These are phyloP conservation scores for Protea cynaroides DNA, from an alignment of 164 flowering plant species.

Conservation along the genomic window DNA sequence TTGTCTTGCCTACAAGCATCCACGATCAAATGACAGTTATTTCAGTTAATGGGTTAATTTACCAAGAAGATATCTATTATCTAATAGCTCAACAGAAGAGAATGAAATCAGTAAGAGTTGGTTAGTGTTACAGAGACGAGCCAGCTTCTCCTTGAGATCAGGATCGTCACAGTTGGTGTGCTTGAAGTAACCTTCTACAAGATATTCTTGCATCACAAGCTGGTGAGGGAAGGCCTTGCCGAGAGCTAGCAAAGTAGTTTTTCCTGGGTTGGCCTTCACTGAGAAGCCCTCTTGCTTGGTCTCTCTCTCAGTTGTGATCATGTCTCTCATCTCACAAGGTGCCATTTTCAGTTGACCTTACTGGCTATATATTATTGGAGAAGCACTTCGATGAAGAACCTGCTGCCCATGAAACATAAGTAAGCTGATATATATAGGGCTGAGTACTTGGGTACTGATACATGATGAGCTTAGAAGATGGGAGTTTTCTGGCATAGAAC, in stretches of 20 bases:
- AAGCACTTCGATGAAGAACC: neutral
- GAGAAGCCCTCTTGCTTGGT: slow-evolving; percentile 7
- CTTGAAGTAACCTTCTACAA: slow-evolving; percentile 91
- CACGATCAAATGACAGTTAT: neutral
- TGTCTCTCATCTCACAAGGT: neutral
- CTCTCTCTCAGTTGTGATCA: slow-evolving; percentile 32
- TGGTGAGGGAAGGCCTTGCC: slow-evolving; percentile 97
- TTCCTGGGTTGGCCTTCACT: slow-evolving; percentile 48
- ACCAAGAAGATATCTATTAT: neutral
- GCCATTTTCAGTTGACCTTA: neutral
- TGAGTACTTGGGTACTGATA: neutral
- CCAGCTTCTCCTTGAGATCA: slow-evolving; percentile 79
- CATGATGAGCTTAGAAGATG: neutral
- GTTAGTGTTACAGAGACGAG: slow-evolving; percentile 58
- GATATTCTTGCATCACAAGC: slow-evolving; percentile 88
- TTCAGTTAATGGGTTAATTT: neutral
- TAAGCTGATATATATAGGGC: neutral
- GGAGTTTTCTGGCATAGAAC: neutral
- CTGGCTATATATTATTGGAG: neutral
- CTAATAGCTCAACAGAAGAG: neutral
- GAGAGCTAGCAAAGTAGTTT: slow-evolving; percentile 74
- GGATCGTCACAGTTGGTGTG: slow-evolving; percentile 89
- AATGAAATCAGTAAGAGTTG: neutral
- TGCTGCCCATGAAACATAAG: slow-evolving; percentile 3
- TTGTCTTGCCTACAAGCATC: slow-evolving; percentile 61